Percentiles rank a stretch among this genome's conserved stretches.
Conservation (phyloP, 306 rosid genomes). For the Gillenia trifoliata region DNA sequence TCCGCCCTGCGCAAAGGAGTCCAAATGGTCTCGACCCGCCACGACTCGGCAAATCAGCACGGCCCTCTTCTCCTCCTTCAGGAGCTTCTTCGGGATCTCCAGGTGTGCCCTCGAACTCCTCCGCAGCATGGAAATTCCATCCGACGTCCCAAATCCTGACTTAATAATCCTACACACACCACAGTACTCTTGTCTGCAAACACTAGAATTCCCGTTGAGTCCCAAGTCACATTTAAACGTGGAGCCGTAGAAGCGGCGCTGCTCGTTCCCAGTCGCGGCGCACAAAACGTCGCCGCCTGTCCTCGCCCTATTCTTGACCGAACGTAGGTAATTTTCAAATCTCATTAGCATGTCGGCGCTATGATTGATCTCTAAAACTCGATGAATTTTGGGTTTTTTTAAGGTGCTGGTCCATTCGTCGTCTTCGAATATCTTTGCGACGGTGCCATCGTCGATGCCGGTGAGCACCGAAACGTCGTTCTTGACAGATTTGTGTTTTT, state of each 20-base stretch:
- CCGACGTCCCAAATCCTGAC: conserved; percentile 66
- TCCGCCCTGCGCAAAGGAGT: too few species aligned
- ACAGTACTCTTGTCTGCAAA: conserved; percentile 73
- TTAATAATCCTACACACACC: conserved; percentile 71
- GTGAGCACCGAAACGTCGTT: conserved; percentile 78
- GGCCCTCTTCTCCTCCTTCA: conserved; percentile 81
- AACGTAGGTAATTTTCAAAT: conserved; percentile 74
- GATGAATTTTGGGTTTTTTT: conserved; percentile 33
- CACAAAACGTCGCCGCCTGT: conserved; percentile 41
- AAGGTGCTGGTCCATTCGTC: conserved; percentile 54
- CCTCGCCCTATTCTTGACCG: conserved; percentile 58
- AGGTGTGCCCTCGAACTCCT: conserved; percentile 78
- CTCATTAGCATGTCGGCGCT: conserved; percentile 64
- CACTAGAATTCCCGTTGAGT: conserved; percentile 50
- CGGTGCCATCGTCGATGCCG: conserved; percentile 44
- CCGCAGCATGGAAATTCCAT: conserved; percentile 82
- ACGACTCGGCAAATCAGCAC: conserved; percentile 80
- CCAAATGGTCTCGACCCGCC: conserved; percentile 58
- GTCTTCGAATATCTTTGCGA: conserved; percentile 72
- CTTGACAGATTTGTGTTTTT: conserved; percentile 49
- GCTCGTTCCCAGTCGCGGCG: conserved; percentile 87
- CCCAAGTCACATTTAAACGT: conserved; percentile 81
- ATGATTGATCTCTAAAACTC: conserved; percentile 81
- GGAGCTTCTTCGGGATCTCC: conserved; percentile 59
- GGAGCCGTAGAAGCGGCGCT: conserved; percentile 79